These are phyloP conservation scores for Vanrija sp. DNA, from an alignment of 1,284 basidiomycete genomes.

Conservation along the genomic window DNA sequence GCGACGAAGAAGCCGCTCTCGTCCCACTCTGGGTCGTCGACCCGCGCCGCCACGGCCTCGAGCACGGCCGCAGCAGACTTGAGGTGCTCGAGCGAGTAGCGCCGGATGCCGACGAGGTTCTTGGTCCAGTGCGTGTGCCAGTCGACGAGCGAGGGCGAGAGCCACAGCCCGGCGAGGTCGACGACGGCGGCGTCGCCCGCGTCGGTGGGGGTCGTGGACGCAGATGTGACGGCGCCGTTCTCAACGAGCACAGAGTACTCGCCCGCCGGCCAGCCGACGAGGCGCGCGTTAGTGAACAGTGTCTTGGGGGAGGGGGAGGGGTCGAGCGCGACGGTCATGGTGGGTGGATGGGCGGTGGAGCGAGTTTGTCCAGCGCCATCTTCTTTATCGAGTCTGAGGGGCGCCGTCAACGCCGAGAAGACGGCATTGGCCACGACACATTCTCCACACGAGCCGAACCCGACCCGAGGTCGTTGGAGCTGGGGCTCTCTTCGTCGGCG, in stretches of 20 bases:
- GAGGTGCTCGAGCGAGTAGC: constrained; percentile 21
- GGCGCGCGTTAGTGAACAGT: constrained; percentile 20
- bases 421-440: too few relatives aligned
- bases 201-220: constrained; percentile 1
- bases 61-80: constrained; percentile 22
- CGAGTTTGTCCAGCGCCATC: too few relatives aligned
- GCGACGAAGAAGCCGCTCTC: constrained; percentile 15
- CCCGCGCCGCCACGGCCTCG: constrained; percentile 5
- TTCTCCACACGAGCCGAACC: too few relatives aligned
- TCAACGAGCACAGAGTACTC: constrained; percentile 16
- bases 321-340: background rate
- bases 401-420: too few relatives aligned
- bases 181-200: background rate
- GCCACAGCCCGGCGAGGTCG: constrained; percentile 9
- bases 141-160: constrained; percentile 20
- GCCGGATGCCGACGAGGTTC: constrained; percentile 19
- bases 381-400: too few relatives aligned
- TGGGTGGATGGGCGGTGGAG: background rate
- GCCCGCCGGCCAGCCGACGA: constrained; percentile 15
- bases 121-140: constrained; percentile 29
- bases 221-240: constrained; percentile 10
- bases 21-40: constrained; percentile 17
- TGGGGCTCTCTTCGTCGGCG: too few relatives aligned
- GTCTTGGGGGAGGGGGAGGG: background rate
- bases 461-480: too few relatives aligned